These are phyloP conservation scores for Xylaria sp. DNA, from an alignment of 2,329 filamentous ascomycete species.

Conservation along the genomic window DNA sequence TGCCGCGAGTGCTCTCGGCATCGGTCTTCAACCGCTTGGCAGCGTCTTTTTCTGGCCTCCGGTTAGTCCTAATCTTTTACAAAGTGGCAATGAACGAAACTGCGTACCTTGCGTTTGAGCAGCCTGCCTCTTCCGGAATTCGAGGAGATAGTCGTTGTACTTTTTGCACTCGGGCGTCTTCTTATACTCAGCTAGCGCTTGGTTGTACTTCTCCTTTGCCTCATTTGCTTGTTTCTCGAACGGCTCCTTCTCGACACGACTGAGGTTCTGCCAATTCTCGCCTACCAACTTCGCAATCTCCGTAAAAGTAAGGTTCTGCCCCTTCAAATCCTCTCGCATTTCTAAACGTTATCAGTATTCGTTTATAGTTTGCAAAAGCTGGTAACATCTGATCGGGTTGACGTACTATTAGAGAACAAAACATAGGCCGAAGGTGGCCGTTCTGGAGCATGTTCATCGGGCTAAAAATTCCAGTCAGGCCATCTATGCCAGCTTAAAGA, in stretches of 20 bases:
- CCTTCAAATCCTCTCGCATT: constrained; percentile 81
- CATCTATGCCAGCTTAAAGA: background rate
- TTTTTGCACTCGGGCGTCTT: constrained; percentile 76
- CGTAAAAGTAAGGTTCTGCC: constrained; percentile 80
- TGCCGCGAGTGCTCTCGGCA: constrained; percentile 51
- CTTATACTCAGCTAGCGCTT: constrained; percentile 79
- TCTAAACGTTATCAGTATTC: constrained; percentile 57
- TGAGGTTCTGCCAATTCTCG: constrained; percentile 81
- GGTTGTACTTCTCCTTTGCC: constrained; percentile 81
- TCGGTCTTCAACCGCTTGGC: constrained; percentile 64
- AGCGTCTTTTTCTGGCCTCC: constrained; percentile 57
- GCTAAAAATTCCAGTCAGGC: constrained; percentile 55
- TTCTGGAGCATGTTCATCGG: constrained; percentile 83
- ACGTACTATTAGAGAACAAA: constrained; percentile 84
- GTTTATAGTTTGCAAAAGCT: background rate
- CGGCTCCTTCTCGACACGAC: constrained; percentile 73
- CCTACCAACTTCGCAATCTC: constrained; percentile 86
- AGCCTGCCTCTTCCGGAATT: constrained; percentile 80
- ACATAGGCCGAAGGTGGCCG: constrained; percentile 85
- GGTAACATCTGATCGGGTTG: background rate
- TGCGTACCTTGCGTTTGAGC: constrained; percentile 64
- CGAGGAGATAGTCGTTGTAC: constrained; percentile 77
- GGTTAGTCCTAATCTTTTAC: constrained; percentile 35
- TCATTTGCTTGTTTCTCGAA: constrained; percentile 77
- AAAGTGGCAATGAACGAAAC: constrained; percentile 12